These are phyloP conservation scores for Ogataea pignaliae DNA, from an alignment of 805 yeast species.

Conservation along the genomic window DNA sequence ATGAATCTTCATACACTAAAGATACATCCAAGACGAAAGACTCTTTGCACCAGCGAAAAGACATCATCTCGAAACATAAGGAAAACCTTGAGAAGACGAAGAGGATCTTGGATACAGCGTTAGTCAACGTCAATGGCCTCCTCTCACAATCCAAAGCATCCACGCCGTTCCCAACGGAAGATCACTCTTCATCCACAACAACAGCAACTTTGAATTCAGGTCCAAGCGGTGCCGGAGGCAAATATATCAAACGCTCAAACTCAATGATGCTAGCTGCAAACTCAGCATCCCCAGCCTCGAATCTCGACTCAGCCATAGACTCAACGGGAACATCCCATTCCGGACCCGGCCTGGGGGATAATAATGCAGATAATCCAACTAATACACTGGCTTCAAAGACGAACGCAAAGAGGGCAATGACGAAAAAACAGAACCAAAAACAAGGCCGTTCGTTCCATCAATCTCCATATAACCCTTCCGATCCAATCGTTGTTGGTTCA, in stretches of 20 bases:
- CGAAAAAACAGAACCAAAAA: conserved; percentile 11
- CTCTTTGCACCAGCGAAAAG: conserved; percentile 25
- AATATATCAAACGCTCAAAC: too few relatives aligned
- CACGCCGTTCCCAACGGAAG: conserved; percentile 7
- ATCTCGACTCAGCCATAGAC: not conserved
- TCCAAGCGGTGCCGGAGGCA: too few relatives aligned
- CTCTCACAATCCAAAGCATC: conserved; percentile 29
- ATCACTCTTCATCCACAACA: not conserved
- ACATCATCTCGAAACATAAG: conserved; percentile 45
- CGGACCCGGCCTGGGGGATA: too few relatives aligned
- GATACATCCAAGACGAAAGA: conserved; percentile 25
- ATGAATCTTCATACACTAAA: conserved; percentile 18
- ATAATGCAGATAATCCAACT: not conserved
- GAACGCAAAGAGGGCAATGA: conserved; percentile 9
- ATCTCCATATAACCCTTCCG: conserved; percentile 59
- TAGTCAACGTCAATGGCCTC: conserved; percentile 43
- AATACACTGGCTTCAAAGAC: not conserved
- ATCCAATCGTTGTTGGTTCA: conserved; percentile 57
- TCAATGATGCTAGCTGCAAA: not conserved
- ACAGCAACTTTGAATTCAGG: not conserved
- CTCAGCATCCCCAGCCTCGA: not conserved
- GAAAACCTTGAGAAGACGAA: conserved; percentile 53
- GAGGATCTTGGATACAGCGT: conserved; percentile 36
- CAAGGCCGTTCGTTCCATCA: conserved; percentile 28
- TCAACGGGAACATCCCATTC: not conserved